These are phyloP conservation scores for Lathyrus tuberosus DNA, from an alignment of 306 rosid genomes.

Conservation along the genomic window DNA sequence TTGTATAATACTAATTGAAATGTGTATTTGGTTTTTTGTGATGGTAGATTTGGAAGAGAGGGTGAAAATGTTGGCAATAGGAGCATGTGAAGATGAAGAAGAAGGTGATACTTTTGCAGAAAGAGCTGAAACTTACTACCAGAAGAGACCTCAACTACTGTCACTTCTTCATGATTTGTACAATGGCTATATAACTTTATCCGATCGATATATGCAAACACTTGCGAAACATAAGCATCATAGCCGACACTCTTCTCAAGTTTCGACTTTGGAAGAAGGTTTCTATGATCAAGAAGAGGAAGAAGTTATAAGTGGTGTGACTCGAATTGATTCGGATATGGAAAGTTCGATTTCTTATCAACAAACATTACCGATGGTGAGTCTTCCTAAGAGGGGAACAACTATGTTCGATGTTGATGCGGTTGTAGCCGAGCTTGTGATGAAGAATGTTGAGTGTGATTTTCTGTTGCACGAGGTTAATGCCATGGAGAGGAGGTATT, in stretches of 20 bases:
- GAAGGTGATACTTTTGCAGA: constrained; percentile 75
- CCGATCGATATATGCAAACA: constrained; percentile 76
- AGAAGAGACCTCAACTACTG: constrained; percentile 82
- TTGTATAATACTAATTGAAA: not conserved
- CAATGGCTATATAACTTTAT: constrained; percentile 76
- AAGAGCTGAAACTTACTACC: constrained; percentile 89
- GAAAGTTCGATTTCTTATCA: constrained; percentile 86
- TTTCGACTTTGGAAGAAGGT: constrained; percentile 50
- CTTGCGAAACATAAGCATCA: constrained; percentile 57
- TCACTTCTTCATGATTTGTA: constrained; percentile 78
- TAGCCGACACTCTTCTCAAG: constrained; percentile 58
- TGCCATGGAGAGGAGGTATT: constrained; percentile 53
- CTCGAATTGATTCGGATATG: constrained; percentile 66
- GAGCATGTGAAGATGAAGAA: constrained; percentile 49
- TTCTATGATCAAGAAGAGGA: constrained; percentile 61
- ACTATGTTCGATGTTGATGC: constrained; percentile 42
- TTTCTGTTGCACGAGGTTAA: constrained; percentile 59
- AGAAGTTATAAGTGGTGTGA: constrained; percentile 45
- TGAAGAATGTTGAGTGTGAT: constrained; percentile 72
- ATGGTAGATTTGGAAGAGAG: constrained; percentile 82
- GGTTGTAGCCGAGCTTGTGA: constrained; percentile 70
- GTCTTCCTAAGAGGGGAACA: not conserved
- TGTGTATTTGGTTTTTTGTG: constrained; percentile 22
- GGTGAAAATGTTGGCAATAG: constrained; percentile 60
- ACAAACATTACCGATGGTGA: constrained; percentile 21